Evolutionary conservation across 1,284 basidiomycete species (phyloP), one percentile per base, ranked within the genome.

Genomic region (Microbotryomycetes sp.): DNA sequence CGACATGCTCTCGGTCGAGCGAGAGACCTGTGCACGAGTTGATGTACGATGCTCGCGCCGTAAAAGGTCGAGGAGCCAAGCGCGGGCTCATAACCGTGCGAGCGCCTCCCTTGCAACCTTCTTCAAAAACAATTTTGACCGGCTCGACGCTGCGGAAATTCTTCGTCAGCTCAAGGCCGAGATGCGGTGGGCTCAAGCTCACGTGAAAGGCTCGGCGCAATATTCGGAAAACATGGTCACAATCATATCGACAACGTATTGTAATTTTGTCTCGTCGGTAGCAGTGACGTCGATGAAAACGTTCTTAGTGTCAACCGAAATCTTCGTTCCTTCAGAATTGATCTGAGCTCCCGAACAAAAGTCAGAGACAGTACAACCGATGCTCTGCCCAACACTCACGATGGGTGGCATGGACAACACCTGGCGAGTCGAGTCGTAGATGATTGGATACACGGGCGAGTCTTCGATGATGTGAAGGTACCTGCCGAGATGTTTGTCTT

Each of bases 331-430:
- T 66, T 96, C 86, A 5, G 91, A 94, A 78, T 97, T 97, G 78
- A 97, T 96, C 65, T 64, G 35, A 5, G 15, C 0, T 23, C 29
- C 31, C 26, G 28, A 31, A 51, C 4, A 16, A 1, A 13, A 21
- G n/a, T 16, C 18, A n/a, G n/a, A n/a, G n/a, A n/a, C n/a, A n/a
- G n/a, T n/a, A n/a, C n/a, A n/a, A n/a, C n/a, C n/a, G n/a, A n/a
- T n/a, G n/a, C n/a, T n/a, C n/a, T n/a, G n/a, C n/a, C n/a, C n/a
- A 31, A 16, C 3, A 50, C 64, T 41, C 23, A 67, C 66, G 76
- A 99, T 97, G 2, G 96, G 96, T 28, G 96, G 96, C 87, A 98
- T 92, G 13, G 91, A 96, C 21, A 96, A 81, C 2, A 98, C 94
- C 31, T 80, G 83, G 73, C 90, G 86, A 60, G 88, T 81, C 23